Evolutionary conservation across 805 yeast genomes (phyloP).

Genomic region (Metschnikowia chrysomelidarum): DNA sequence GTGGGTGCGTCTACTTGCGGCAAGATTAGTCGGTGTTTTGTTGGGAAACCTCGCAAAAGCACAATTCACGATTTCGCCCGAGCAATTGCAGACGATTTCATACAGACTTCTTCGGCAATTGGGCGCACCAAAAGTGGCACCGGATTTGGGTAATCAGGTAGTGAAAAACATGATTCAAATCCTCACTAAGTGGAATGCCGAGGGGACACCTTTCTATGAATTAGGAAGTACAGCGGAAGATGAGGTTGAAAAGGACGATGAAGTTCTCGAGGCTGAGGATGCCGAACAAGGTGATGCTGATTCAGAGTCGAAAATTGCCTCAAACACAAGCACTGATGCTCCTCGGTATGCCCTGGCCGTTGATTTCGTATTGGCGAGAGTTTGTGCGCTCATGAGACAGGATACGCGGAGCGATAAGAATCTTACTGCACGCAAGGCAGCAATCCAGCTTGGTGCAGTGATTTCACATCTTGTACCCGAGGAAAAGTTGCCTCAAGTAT

Average conservation of each 20-base stretch:
- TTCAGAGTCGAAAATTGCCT: conserved; percentile 1
- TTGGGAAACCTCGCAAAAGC: conserved; percentile 41
- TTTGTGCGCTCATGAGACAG: conserved; percentile 61
- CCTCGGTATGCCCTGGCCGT: conserved; percentile 36
- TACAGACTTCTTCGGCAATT: conserved; percentile 72
- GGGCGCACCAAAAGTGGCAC: conserved; percentile 72
- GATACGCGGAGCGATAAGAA: conserved; percentile 56
- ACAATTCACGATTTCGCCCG: conserved; percentile 34
- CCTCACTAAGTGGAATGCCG: conserved; percentile 58
- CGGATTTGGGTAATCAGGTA: conserved; percentile 58
- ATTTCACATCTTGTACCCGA: conserved; percentile 48
- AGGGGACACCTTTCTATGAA: conserved; percentile 34
- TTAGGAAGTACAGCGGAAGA: conserved; percentile 5
- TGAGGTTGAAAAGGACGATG: conserved; percentile 1
- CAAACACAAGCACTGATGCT: background rate
- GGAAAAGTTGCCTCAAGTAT: conserved; percentile 39
- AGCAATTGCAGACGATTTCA: conserved; percentile 65
- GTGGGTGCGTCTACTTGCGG: conserved; percentile 77
- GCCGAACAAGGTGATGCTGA: conserved; percentile 25
- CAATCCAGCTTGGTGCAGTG: conserved; percentile 71
- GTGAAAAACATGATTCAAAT: conserved; percentile 66
- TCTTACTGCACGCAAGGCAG: conserved; percentile 58
- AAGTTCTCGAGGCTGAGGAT: conserved; percentile 13
- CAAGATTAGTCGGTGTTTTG: conserved; percentile 55
- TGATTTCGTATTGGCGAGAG: conserved; percentile 63